Evolutionary conservation across 768 basidiomycete genomes (phyloP).

Genomic region (Dacryopinax primogenitus): DNA sequence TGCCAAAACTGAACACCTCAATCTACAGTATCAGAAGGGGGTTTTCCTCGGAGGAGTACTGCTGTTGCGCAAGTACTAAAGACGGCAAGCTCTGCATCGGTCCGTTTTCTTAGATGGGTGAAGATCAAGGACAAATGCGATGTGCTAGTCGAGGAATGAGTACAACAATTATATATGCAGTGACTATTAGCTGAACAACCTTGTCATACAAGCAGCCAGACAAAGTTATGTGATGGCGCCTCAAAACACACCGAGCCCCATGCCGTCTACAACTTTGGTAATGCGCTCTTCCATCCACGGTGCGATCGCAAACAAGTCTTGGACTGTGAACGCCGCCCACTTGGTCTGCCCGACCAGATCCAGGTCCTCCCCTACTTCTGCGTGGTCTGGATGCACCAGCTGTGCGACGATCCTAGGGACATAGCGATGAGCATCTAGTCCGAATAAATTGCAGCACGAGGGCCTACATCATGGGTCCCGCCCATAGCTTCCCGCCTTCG

Average conservation of each 20-base stretch:
- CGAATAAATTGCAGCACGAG: neutral
- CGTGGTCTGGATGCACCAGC: neutral
- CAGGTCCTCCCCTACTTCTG: neutral
- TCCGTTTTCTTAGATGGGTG: too few species aligned
- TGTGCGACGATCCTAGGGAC: neutral
- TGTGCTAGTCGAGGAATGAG: too few species aligned
- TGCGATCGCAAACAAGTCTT: slow-evolving; percentile 56
- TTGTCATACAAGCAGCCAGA: too few species aligned
- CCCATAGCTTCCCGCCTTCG: slow-evolving; percentile 16
- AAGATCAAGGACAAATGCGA: too few species aligned
- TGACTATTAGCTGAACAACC: too few species aligned
- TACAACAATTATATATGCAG: too few species aligned
- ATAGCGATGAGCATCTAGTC: neutral
- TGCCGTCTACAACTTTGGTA: slow-evolving; percentile 52
- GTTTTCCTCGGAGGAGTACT: too few species aligned
- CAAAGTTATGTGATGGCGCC: too few species aligned
- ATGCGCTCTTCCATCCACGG: slow-evolving; percentile 65
- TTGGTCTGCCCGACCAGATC: slow-evolving; percentile 19
- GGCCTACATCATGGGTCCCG: slow-evolving; percentile 16
- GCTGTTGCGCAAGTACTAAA: too few species aligned
- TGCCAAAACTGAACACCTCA: too few species aligned
- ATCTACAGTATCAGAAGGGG: too few species aligned
- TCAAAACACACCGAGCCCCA: slow-evolving; percentile 42
- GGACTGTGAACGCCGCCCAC: slow-evolving; percentile 58
- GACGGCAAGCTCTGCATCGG: too few species aligned